Conservation (phyloP, 768 basidiomycete genomes). For the Boletus rex-veris region DNA sequence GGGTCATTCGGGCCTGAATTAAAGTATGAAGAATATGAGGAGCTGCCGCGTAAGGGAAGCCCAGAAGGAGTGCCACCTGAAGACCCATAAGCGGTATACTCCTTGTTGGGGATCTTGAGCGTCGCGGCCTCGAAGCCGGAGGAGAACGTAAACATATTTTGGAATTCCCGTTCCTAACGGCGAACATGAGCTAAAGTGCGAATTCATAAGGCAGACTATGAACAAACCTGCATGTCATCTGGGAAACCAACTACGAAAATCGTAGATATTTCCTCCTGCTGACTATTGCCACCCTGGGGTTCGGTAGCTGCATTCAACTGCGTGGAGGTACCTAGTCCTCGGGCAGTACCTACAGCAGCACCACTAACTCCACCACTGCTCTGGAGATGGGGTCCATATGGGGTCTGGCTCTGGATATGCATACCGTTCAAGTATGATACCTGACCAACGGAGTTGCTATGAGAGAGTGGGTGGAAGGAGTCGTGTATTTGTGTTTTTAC, state of each 20-base stretch:
- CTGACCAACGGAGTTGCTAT: constrained; percentile 32
- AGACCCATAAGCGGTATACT: constrained; percentile 70
- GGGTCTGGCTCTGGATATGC: constrained; percentile 68
- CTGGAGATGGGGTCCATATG: constrained; percentile 67
- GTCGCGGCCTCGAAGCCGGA: constrained; percentile 96
- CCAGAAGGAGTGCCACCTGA: constrained; percentile 36
- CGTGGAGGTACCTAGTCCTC: constrained; percentile 29
- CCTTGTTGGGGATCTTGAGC: constrained; percentile 94
- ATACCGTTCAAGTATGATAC: constrained; percentile 38
- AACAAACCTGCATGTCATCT: constrained; percentile 92
- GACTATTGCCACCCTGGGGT: constrained; percentile 22
- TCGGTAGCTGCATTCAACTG: constrained; percentile 27
- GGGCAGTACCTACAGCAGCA: constrained; percentile 14
- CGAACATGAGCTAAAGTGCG: constrained; percentile 13
- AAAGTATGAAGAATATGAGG: constrained; percentile 35
- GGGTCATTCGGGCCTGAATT: constrained; percentile 66
- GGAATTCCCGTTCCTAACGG: constrained; percentile 92
- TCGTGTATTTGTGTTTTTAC: constrained; percentile 32
- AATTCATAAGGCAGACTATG: constrained; percentile 6
- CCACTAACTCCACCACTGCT: constrained; percentile 36
- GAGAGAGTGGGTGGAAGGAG: constrained; percentile 32
- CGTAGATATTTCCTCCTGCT: constrained; percentile 88
- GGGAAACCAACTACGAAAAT: constrained; percentile 99
- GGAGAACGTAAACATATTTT: constrained; percentile 98
- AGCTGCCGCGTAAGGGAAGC: constrained; percentile 34